Evolutionary conservation across 2,329 filamentous ascomycete species (phyloP).

Genomic region (Cladophialophora exuberans): DNA sequence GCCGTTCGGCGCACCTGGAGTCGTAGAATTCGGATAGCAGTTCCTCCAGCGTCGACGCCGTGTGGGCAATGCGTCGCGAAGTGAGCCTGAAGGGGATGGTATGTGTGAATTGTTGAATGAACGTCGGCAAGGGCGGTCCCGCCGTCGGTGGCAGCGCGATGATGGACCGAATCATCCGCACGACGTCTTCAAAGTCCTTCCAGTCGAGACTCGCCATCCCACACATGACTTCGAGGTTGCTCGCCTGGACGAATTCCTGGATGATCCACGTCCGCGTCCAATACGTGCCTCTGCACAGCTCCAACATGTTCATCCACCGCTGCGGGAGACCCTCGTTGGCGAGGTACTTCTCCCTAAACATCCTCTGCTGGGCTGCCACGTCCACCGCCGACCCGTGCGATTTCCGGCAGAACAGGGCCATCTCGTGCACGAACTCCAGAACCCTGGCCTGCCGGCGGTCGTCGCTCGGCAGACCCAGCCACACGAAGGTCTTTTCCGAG

Average conservation of each 20-base stretch:
- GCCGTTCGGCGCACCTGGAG: slow-evolving; percentile 29
- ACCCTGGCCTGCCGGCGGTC: slow-evolving; percentile 29
- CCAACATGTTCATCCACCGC: slow-evolving; percentile 26
- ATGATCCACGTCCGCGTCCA: slow-evolving; percentile 36
- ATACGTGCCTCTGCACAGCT: slow-evolving; percentile 28
- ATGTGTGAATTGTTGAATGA: slow-evolving; percentile 23
- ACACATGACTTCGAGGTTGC: slow-evolving; percentile 28
- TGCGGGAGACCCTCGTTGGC: neutral
- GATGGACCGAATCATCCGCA: slow-evolving; percentile 31
- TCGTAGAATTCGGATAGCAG: slow-evolving; percentile 31
- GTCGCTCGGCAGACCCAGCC: slow-evolving; percentile 34
- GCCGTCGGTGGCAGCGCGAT: neutral
- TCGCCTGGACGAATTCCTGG: slow-evolving; percentile 33
- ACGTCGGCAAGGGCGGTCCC: neutral
- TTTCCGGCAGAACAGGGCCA: slow-evolving; percentile 16
- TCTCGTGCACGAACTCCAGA: slow-evolving; percentile 30
- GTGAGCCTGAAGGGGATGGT: slow-evolving; percentile 30
- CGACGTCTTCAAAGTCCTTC: slow-evolving; percentile 45
- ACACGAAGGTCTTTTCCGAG: slow-evolving; percentile 28
- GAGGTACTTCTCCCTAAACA: slow-evolving; percentile 8
- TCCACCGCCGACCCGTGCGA: neutral
- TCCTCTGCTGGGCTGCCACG: no score
- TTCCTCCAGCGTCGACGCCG: slow-evolving; percentile 26
- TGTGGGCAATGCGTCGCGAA: slow-evolving; percentile 20
- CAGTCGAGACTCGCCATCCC: slow-evolving; percentile 46